Evolutionary conservation across 1,139 yeast species (phyloP), one percentile per base, ranked within the genome.

Genomic region (Diutina pseudorugosa): DNA sequence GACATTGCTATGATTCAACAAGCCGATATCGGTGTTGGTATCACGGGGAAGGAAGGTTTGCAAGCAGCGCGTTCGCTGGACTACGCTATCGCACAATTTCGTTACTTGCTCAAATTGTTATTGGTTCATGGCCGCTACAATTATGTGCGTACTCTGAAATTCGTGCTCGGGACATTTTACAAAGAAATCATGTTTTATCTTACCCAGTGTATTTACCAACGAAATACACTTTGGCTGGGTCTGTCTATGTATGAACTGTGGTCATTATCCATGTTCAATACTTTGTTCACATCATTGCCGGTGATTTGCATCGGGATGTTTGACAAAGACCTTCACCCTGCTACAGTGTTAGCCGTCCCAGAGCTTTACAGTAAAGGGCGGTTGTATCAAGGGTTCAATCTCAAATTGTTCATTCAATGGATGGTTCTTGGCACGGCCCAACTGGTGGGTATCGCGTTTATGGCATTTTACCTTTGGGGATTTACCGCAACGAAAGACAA

Each of bases 1-100:
- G 99, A 93, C 66, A 90, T 93, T 65, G 98, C 98, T 2, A 93
- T 93, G 99, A 93, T 93, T 57, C 98, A 93, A 69, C 86, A 95
- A 62, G 99, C 98, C 0, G 98, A 93, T 67, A 91, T 93, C 54
- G 99, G 99, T 21, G 82, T 93, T 56, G 98, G 98, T 44, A 93
- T 93, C 53, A 91, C 98, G 1, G 98, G 98, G 51, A 86, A 85
- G 60, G 98, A 93, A 69, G 98, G 98, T 1, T 70, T 93, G 51
- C 98, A 93, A 64, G 98, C 98, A 0, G 96, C 98, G 0, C 74
- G 98, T 59, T 79, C 96, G 0, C 85, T 98, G 0, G 99, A 93
- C 67, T 94, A 89, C 64, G 85, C 98, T 1, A 87, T 93, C 65
- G 98, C 96, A 0, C 98, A 93, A 66, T 93, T 93, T 68, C 74